Evolutionary conservation across 805 yeast genomes (phyloP).

Genomic region (Candida succiphila): DNA sequence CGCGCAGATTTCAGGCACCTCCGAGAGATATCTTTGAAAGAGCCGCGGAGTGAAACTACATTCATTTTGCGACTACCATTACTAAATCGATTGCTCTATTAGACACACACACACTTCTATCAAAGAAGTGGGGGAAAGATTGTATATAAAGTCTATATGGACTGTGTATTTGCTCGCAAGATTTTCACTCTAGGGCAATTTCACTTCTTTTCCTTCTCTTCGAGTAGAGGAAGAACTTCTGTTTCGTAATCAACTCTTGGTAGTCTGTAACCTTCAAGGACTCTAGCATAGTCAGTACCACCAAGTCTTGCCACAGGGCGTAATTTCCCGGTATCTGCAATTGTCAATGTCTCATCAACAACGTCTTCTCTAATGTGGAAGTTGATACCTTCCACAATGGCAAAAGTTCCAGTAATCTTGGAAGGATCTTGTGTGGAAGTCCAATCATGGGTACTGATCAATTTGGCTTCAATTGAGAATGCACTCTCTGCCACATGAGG

Average conservation of each 20-base stretch:
- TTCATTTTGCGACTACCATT: too few species aligned
- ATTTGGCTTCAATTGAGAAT: constrained; percentile 46
- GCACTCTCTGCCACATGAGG: constrained; percentile 54
- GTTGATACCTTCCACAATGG: constrained; percentile 44
- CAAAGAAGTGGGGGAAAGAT: too few species aligned
- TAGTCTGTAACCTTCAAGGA: constrained; percentile 33
- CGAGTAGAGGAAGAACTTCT: too few species aligned
- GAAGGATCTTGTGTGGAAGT: constrained; percentile 27
- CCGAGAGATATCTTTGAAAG: too few species aligned
- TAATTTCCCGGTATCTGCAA: constrained; percentile 34
- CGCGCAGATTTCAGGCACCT: too few species aligned
- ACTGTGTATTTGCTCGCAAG: too few species aligned
- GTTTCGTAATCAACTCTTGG: constrained; percentile 30
- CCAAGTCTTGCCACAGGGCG: constrained; percentile 49
- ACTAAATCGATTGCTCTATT: too few species aligned
- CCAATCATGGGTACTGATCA: constrained; percentile 34
- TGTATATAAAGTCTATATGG: too few species aligned
- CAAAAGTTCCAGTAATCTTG: constrained; percentile 25
- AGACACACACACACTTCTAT: too few species aligned
- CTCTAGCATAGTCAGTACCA: constrained; percentile 37
- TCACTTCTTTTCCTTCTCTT: too few species aligned
- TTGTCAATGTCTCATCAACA: constrained; percentile 27
- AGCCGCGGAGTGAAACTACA: too few species aligned
- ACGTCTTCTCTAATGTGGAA: constrained; percentile 51
- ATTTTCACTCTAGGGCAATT: too few species aligned